Evolutionary conservation across 176 grass and related monocot species (phyloP).

Genomic region (Olyra latifolia): DNA sequence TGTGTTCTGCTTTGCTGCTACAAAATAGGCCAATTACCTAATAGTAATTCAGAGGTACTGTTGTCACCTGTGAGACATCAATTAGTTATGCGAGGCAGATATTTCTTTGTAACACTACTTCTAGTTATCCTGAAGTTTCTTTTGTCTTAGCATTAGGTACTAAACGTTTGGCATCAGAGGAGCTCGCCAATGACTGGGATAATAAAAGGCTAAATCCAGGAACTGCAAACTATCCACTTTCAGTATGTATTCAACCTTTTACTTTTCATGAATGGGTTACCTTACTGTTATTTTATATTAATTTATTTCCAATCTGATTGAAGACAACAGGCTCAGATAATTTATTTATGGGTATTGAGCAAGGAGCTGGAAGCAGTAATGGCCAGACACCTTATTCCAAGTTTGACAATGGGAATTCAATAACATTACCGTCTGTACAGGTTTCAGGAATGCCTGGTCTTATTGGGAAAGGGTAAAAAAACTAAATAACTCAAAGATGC

Average conservation of each 20-base stretch:
- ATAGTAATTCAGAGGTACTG: neutral
- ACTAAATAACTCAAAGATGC: slow-evolving; percentile 24
- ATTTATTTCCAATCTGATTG: slow-evolving; percentile 33
- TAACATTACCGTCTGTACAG: slow-evolving; percentile 49
- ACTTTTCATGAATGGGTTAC: neutral
- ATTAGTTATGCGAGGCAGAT: neutral
- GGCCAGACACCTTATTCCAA: slow-evolving; percentile 48
- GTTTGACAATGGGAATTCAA: slow-evolving; percentile 56
- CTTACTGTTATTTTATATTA: slow-evolving; percentile 19
- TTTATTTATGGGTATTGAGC: slow-evolving; percentile 51
- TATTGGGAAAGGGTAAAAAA: slow-evolving; percentile 79
- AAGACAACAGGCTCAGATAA: slow-evolving; percentile 41
- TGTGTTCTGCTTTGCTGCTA: neutral
- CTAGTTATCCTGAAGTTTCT: neutral
- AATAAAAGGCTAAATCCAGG: slow-evolving; percentile 90
- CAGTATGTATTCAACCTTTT: slow-evolving; percentile 41
- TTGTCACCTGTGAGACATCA: neutral
- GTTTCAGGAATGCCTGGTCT: slow-evolving; percentile 52
- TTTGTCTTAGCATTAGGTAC: slow-evolving; percentile 70
- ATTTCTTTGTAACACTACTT: neutral
- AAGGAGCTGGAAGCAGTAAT: slow-evolving; percentile 54
- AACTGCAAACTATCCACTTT: slow-evolving; percentile 56
- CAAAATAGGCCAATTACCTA: neutral
- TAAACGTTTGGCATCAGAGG: slow-evolving; percentile 85
- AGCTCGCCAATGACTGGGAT: slow-evolving; percentile 78